Percentiles rank a stretch among this genome's conserved stretches.
Conservation (phyloP, 805 yeast genomes). For the Wickerhamiella domercqiae region DNA sequence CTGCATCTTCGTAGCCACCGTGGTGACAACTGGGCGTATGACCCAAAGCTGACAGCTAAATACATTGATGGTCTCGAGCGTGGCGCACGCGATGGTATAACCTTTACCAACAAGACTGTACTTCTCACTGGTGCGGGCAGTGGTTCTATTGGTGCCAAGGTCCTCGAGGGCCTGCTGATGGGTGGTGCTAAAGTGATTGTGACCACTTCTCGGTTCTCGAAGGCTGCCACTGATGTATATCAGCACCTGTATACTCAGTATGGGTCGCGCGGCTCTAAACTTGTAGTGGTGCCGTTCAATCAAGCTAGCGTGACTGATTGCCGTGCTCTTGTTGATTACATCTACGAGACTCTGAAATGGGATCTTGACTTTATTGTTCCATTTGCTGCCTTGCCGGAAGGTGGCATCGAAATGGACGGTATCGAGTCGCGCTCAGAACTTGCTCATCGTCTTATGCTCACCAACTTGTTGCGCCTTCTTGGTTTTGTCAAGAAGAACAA, state of each 20-base stretch:
- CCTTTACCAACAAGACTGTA: conserved; percentile 77
- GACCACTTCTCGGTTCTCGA: conserved; percentile 90
- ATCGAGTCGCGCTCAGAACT: conserved; percentile 92
- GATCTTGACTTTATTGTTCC: conserved; percentile 93
- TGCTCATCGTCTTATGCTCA: conserved; percentile 97
- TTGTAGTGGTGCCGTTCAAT: conserved; percentile 95
- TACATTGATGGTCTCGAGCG: conserved; percentile 84
- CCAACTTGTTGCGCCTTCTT: conserved; percentile 80
- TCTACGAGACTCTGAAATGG: conserved; percentile 85
- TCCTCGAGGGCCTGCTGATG: conserved; percentile 81
- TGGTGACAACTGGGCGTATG: conserved; percentile 69
- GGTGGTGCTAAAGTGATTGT: conserved; percentile 98
- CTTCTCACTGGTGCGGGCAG: conserved; percentile 97
- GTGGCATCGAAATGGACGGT: conserved; percentile 86
- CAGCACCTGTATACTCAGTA: conserved; percentile 83
- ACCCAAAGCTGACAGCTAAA: conserved; percentile 54
- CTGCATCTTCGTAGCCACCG: conserved; percentile 75
- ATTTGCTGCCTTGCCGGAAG: conserved; percentile 98
- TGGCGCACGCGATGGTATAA: conserved; percentile 87
- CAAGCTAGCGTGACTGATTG: conserved; percentile 95
- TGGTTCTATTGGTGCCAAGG: conserved; percentile 96
- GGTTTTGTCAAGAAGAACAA: conserved; percentile 84
- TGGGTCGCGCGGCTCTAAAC: conserved; percentile 84
- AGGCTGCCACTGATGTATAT: conserved; percentile 87
- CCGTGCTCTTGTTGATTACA: conserved; percentile 66